phyloP scores from a whole-genome alignment of 2,329 filamentous ascomycete species.

The Xylariaceae sp. region DNA sequence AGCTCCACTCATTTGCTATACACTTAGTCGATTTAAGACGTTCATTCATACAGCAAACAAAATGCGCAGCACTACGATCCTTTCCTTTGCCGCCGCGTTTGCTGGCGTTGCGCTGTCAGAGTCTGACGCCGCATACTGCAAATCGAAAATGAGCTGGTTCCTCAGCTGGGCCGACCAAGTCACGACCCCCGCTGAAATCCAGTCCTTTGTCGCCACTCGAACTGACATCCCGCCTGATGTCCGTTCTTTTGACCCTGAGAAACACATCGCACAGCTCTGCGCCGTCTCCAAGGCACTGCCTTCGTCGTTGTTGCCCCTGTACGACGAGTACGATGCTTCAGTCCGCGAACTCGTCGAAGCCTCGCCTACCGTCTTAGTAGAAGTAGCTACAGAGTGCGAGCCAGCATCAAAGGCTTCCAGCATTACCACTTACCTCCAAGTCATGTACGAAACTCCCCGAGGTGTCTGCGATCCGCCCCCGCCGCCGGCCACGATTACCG shows the following conservation, averaged over 20 bases:
- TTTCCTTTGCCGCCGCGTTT: background rate
- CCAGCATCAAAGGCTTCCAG: background rate
- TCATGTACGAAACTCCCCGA: background rate
- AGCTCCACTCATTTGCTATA: background rate
- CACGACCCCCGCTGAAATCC: background rate
- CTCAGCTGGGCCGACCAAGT: background rate
- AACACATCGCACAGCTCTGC: background rate
- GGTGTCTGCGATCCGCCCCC: background rate
- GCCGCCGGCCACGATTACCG: background rate
- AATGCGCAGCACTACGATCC: background rate
- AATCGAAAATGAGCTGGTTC: background rate
- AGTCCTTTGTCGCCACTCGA: background rate
- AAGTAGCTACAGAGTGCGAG: background rate
- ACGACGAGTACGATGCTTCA: background rate
- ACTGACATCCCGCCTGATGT: background rate
- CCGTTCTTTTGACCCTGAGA: background rate
- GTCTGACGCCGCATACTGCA: background rate
- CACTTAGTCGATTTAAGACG: no score
- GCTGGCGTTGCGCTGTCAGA: background rate
- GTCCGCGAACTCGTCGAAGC: background rate
- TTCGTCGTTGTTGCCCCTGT: background rate
- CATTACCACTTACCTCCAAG: background rate
- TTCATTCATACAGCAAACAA: slow-evolving; percentile 9
- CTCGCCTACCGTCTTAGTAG: background rate
- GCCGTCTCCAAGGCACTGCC: background rate